These are phyloP conservation scores for Nannochloropsis granulata DNA, from an alignment of 108 stramenopile species.

Conservation along the genomic window DNA sequence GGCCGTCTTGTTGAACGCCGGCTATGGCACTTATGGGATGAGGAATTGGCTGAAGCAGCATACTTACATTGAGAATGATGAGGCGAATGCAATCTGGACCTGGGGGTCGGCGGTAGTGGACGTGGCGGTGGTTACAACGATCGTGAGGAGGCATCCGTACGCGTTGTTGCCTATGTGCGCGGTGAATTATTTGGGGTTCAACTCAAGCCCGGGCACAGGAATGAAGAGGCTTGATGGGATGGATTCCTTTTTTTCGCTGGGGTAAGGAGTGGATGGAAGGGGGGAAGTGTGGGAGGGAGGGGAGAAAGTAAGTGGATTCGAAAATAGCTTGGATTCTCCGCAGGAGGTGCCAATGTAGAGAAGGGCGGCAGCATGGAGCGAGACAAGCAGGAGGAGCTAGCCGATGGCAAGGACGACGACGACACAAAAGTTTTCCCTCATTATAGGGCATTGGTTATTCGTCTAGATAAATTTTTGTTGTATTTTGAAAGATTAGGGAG, in stretches of 20 bases:
- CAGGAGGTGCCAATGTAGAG: too few species aligned
- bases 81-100: not conserved
- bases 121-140: not conserved
- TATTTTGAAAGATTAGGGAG: too few species aligned
- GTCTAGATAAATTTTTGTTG: too few species aligned
- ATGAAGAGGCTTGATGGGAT: not conserved
- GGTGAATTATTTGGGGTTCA: not conserved
- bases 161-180: not conserved
- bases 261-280: not conserved
- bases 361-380: too few species aligned
- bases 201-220: not conserved
- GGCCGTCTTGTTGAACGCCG: not conserved
- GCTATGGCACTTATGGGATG: not conserved
- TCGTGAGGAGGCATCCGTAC: not conserved
- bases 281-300: not conserved
- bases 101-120: not conserved
- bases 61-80: not conserved
- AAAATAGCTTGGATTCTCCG: too few species aligned
- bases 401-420: too few species aligned
- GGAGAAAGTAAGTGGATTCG: too few species aligned
- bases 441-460: too few species aligned
- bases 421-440: too few species aligned
- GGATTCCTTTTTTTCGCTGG: not conserved
- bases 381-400: too few species aligned
- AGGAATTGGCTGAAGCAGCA: not conserved